Evolutionary conservation across 768 basidiomycete species (phyloP).

Genomic region (Lentinula guzmanii): DNA sequence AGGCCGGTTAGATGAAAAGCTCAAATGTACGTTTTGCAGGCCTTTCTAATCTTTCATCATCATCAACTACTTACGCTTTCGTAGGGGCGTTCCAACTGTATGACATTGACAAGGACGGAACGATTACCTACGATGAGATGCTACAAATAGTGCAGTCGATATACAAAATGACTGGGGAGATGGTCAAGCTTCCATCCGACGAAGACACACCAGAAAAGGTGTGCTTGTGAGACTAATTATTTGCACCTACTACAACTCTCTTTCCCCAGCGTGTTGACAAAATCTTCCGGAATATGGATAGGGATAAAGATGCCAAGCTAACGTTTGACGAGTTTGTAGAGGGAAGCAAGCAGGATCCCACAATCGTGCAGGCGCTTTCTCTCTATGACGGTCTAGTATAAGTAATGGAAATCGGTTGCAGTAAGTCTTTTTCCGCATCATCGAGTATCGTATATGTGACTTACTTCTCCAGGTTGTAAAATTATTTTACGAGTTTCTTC

Average conservation of each 20-base stretch:
- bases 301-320: slow-evolving; percentile 87
- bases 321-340: slow-evolving; percentile 98
- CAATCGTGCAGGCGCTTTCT: slow-evolving; percentile 96
- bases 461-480: neutral
- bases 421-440: neutral
- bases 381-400: slow-evolving; percentile 94
- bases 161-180: slow-evolving; percentile 99
- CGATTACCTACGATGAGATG: slow-evolving; percentile 99
- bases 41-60: neutral
- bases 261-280: slow-evolving; percentile 85
- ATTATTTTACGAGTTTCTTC: neutral
- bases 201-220: slow-evolving; percentile 99
- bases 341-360: slow-evolving; percentile 97
- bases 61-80: slow-evolving; percentile 13
- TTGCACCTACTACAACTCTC: slow-evolving; percentile 9
- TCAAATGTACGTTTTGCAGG: slow-evolving; percentile 69
- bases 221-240: slow-evolving; percentile 10
- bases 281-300: slow-evolving; percentile 97
- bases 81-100: slow-evolving; percentile 99
- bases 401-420: slow-evolving; percentile 6
- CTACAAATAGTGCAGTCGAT: slow-evolving; percentile 95
- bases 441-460: no score
- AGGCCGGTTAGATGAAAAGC: slow-evolving; percentile 93
- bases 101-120: slow-evolving; percentile 97
- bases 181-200: slow-evolving; percentile 97